phyloP scores from a whole-genome alignment of 2,329 filamentous ascomycete genomes.

The Microcera coccophila region DNA sequence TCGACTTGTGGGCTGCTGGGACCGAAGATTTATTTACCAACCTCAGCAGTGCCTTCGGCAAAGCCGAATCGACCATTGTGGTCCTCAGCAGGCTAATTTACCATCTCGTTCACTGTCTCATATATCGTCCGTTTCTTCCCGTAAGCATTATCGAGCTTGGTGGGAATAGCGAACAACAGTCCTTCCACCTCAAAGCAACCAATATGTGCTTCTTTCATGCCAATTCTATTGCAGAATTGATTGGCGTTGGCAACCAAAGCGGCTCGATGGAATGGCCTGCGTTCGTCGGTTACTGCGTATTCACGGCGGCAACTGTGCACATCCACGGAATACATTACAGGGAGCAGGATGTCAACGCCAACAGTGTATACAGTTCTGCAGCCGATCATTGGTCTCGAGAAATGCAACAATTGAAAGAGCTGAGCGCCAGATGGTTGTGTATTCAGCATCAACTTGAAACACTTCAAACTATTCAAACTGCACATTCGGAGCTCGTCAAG shows the following conservation, averaged over 20 bases:
- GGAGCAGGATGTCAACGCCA: conserved; percentile 44
- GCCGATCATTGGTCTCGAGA: conserved; percentile 71
- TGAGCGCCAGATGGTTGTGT: conserved; percentile 71
- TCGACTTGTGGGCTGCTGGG: conserved; percentile 80
- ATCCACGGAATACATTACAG: conserved; percentile 81
- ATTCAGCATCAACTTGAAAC: conserved; percentile 78
- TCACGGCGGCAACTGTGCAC: conserved; percentile 82
- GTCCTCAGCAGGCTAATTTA: conserved; percentile 84
- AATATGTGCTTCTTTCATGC: conserved; percentile 83
- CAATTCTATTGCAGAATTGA: conserved; percentile 79
- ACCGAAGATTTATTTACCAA: conserved; percentile 76
- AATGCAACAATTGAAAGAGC: conserved; percentile 73
- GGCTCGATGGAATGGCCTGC: conserved; percentile 78
- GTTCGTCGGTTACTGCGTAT: conserved; percentile 83
- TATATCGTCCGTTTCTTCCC: conserved; percentile 82
- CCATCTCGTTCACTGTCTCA: conserved; percentile 79
- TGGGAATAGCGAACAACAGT: conserved; percentile 78
- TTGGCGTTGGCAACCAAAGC: conserved; percentile 72
- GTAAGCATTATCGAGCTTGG: conserved; percentile 78
- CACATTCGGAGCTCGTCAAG: conserved; percentile 78
- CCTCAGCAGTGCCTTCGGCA: conserved; percentile 70
- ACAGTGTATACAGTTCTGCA: conserved; percentile 58
- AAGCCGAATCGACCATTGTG: conserved; percentile 71
- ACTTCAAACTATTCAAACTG: conserved; percentile 70
- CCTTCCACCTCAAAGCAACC: conserved; percentile 88